Evolutionary conservation across 345 rosid genomes (phyloP).

Genomic region (Corchorus olitorius): DNA sequence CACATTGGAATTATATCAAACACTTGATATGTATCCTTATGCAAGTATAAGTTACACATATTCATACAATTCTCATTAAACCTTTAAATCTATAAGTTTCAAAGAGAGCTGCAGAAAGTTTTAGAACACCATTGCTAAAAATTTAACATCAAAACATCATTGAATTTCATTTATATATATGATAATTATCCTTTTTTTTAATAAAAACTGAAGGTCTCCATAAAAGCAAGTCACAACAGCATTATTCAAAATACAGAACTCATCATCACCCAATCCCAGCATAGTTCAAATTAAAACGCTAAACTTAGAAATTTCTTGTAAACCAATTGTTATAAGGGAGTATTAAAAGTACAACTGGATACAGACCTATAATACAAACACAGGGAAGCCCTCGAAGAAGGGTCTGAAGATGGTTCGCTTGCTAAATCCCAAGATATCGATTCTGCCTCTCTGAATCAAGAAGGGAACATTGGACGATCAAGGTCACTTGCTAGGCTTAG

Average conservation of each 20-base stretch:
- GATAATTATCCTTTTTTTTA: too few relatives aligned
- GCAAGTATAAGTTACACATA: too few relatives aligned
- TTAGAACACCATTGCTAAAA: too few relatives aligned
- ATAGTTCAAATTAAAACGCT: slow-evolving; percentile 23
- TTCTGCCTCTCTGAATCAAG: slow-evolving; percentile 42
- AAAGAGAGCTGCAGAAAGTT: too few relatives aligned
- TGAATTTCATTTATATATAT: too few relatives aligned
- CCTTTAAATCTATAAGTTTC: too few relatives aligned
- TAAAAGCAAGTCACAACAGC: background rate
- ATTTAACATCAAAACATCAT: too few relatives aligned
- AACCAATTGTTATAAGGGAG: slow-evolving; percentile 13
- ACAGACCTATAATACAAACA: slow-evolving; percentile 42
- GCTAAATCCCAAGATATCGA: slow-evolving; percentile 72
- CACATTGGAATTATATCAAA: too few relatives aligned
- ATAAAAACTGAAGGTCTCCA: background rate
- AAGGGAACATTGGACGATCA: slow-evolving; percentile 61
- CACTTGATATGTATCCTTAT: too few relatives aligned
- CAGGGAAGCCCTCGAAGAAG: slow-evolving; percentile 86
- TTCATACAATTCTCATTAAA: too few relatives aligned
- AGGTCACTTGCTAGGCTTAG: slow-evolving; percentile 85
- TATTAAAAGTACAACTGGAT: background rate
- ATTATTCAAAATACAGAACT: background rate
- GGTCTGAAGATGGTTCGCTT: slow-evolving; percentile 82
- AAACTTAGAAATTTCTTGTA: slow-evolving; percentile 4
- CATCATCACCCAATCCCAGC: slow-evolving; percentile 12